phyloP scores from a whole-genome alignment of 2,329 filamentous ascomycete species.

The Gaeumannomyces sp. region DNA sequence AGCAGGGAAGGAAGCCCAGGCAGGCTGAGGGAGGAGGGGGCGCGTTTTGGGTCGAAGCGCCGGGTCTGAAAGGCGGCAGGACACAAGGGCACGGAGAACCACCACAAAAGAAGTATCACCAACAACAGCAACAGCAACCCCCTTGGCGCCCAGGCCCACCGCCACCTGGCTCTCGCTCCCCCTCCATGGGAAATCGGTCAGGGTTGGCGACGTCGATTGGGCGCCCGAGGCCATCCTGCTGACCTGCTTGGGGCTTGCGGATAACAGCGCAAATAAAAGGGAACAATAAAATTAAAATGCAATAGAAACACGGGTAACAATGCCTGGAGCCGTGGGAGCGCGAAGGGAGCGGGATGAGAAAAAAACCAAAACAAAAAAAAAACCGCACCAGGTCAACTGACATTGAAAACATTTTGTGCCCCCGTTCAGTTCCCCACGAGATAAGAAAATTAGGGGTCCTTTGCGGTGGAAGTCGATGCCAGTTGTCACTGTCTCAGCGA shows the following conservation, averaged over 20 bases:
- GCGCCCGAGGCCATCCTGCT: neutral
- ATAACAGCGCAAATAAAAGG: neutral
- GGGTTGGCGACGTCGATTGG: neutral
- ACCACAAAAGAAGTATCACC: neutral
- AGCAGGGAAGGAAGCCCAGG: neutral
- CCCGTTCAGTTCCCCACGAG: neutral
- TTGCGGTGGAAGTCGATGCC: neutral
- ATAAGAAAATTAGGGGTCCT: conserved; percentile 1
- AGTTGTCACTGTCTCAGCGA: conserved; percentile 8
- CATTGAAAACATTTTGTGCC: neutral
- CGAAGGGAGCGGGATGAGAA: no score
- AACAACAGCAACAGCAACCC: neutral
- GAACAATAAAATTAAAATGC: neutral
- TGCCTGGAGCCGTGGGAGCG: no score
- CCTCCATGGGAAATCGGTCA: neutral
- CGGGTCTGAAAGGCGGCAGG: no score
- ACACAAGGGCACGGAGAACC: neutral
- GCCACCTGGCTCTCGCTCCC: neutral
- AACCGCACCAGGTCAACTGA: neutral
- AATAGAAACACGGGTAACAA: neutral
- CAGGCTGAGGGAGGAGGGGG: neutral
- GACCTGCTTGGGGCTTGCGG: neutral
- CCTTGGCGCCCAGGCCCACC: neutral
- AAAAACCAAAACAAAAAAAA: no score
- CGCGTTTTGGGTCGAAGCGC: no score